Conservation (phyloP, 73 alveolate species). For the Breviolum minutum region DNA sequence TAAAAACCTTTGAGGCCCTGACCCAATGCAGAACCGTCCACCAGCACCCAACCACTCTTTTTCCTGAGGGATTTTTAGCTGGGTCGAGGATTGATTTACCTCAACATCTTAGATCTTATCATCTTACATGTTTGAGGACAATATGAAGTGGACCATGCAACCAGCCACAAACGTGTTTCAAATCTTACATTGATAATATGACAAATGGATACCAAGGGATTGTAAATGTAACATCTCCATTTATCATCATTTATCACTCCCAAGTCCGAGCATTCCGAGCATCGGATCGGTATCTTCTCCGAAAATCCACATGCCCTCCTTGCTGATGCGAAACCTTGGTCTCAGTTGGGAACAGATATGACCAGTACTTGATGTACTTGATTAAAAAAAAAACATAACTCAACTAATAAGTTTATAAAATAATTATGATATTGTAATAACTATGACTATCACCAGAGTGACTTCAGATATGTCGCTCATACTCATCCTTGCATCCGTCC, state of each 20-base stretch:
- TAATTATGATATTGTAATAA: too few relatives aligned
- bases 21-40: conserved; percentile 63
- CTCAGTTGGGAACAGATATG: neutral
- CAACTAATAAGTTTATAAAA: neutral
- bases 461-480: too few relatives aligned
- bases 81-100: too few relatives aligned
- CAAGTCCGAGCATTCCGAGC: neutral
- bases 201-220: neutral
- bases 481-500: neutral
- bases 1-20: neutral
- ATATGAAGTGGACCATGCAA: too few relatives aligned
- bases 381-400: neutral
- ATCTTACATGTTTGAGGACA: too few relatives aligned
- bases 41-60: conserved; percentile 57
- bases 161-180: too few relatives aligned
- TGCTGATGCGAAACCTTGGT: neutral
- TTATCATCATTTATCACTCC: neutral
- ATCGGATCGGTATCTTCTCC: conserved; percentile 27
- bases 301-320: conserved; percentile 27
- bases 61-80: neutral
- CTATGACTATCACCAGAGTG: too few relatives aligned
- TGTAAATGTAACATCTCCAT: neutral
- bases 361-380: neutral
- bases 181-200: too few relatives aligned
- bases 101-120: too few relatives aligned